These are phyloP conservation scores for Didymellaceae sp. DNA, from an alignment of 2,329 filamentous ascomycete species.

Conservation along the genomic window DNA sequence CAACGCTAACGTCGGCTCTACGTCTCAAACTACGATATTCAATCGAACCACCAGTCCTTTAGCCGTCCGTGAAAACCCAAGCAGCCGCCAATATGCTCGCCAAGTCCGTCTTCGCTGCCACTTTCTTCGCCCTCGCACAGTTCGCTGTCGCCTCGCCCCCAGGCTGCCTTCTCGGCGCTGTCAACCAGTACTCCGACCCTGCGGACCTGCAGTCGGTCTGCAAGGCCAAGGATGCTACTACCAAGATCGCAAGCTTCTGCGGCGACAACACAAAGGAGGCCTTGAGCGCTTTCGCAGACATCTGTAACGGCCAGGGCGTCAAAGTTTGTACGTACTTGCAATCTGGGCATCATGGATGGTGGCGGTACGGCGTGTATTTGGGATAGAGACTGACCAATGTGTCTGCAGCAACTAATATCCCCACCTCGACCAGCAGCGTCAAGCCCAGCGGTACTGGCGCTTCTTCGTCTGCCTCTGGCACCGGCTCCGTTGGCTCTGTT, in stretches of 20 bases:
- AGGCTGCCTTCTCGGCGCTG: conserved; percentile 40
- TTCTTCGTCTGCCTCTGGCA: conserved; percentile 22
- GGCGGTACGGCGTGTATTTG: neutral
- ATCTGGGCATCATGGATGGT: too few species aligned
- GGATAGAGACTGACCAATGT: conserved; percentile 4
- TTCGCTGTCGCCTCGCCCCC: conserved; percentile 34
- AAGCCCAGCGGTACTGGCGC: conserved; percentile 19
- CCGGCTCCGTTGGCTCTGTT: conserved; percentile 13
- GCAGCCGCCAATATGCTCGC: conserved; percentile 34
- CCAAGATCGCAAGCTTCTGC: conserved; percentile 34
- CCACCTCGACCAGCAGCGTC: conserved; percentile 25
- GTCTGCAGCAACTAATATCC: conserved; percentile 25
- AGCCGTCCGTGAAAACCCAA: neutral
- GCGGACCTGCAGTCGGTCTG: conserved; percentile 36
- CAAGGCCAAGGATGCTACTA: conserved; percentile 34
- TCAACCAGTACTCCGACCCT: conserved; percentile 38
- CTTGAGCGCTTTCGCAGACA: conserved; percentile 35
- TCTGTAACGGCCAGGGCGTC: conserved; percentile 36
- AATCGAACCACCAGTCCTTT: conserved; percentile 7
- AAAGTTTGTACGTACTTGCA: conserved; percentile 44
- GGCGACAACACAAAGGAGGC: conserved; percentile 31
- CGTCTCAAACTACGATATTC: neutral
- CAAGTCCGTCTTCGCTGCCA: conserved; percentile 35
- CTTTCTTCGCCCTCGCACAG: conserved; percentile 33
- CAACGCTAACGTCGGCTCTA: conserved; percentile 1